Evolutionary conservation across 495 filamentous ascomycete species (phyloP).

Genomic region (Penicillium bovifimosum): DNA sequence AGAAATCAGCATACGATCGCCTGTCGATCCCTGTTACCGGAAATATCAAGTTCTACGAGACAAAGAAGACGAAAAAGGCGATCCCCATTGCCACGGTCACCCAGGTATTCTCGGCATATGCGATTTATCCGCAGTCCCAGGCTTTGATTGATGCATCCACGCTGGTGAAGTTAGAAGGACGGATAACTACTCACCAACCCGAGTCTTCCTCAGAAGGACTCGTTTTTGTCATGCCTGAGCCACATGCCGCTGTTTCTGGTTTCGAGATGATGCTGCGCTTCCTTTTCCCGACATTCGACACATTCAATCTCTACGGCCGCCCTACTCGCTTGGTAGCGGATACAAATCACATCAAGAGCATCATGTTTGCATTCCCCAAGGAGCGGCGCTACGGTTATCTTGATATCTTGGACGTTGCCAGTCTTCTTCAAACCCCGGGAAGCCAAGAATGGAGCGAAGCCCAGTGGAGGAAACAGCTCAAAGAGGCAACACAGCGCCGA

Average conservation of each 20-base stretch:
- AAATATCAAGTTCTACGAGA: constrained; percentile 90
- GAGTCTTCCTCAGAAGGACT: constrained; percentile 79
- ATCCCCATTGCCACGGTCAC: constrained; percentile 85
- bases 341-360: constrained; percentile 72
- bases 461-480: constrained; percentile 86
- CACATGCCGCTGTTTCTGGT: constrained; percentile 81
- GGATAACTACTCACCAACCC: constrained; percentile 76
- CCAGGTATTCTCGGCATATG: constrained; percentile 86
- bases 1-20: constrained; percentile 84
- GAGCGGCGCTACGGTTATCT: constrained; percentile 85
- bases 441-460: constrained; percentile 76
- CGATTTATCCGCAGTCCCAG: constrained; percentile 92
- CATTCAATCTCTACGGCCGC: constrained; percentile 86
- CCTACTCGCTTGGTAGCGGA: constrained; percentile 84
- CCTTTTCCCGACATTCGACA: constrained; percentile 90
- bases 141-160: constrained; percentile 91
- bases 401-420: constrained; percentile 78
- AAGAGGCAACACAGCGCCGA: constrained; percentile 79
- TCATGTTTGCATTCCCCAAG: constrained; percentile 98
- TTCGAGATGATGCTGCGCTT: constrained; percentile 97
- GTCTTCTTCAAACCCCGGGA: constrained; percentile 69
- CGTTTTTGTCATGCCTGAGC: constrained; percentile 97
- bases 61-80: constrained; percentile 88
- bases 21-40: constrained; percentile 64
- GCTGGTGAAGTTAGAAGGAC: constrained; percentile 88